Evolutionary conservation across 805 yeast genomes (phyloP), one percentile per base, ranked within the genome.

Genomic region (Cyberlindnera lachancei): DNA sequence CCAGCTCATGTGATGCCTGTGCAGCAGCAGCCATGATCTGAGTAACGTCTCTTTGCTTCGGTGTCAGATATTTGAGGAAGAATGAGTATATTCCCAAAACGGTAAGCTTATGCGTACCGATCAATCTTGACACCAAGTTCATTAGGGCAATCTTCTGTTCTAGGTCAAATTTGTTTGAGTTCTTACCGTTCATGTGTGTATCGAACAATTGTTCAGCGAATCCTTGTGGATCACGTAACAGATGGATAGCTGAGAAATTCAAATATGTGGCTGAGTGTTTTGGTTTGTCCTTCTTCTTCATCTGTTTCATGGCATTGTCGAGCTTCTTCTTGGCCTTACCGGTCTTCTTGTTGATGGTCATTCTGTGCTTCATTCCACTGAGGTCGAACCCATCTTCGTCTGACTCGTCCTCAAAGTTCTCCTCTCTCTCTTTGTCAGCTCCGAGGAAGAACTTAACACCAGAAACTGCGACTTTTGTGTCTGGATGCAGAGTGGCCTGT

Each of bases 1-100:
- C 96, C 50, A 92, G 66, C 51, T 92, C 97, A 55, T 92, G 99
- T 18, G 94, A 73, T 0, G 97, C 86, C 64, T 92, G 98, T 0
- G 98, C 99, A 29, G 84, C 70, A 4, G 97, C 95, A 7, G 98
- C 97, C 85, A 92, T 75, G 43, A 92, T 79, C 56, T 86, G 94
- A 0, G 99, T 92, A 27, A 92, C 99, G 46, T 90, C 82, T 36
- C 75, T 66, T 60, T 92, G 97, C 56, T 90, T 90, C 30, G 98
- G 97, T 2, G 95, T 88, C 46, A 92, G 66, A 53, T 82, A 92
- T 52, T 87, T 87, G 53, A 90, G 61, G 61, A 92, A 79, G 53
- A 74, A 87, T 0, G 96, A 80, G 59, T 92, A 92, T 22, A 92
- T 64, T 5, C 96, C 96, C 45, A 92, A 64, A 5, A 92, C 83